Evolutionary conservation across 495 filamentous ascomycete species (phyloP).

Genomic region (Aspergillus steynii): DNA sequence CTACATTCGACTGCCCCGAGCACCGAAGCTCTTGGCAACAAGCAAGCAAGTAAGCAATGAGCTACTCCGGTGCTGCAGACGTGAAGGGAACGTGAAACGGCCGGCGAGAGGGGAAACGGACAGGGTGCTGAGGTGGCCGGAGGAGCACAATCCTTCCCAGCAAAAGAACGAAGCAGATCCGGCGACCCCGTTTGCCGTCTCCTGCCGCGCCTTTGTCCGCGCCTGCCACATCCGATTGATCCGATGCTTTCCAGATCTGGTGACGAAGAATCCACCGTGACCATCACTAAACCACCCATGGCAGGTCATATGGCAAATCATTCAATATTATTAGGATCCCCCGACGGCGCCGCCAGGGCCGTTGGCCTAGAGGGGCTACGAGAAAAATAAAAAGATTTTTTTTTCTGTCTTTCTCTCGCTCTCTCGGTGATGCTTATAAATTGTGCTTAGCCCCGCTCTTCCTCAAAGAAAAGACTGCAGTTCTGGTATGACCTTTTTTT

Average conservation of each 20-base stretch:
- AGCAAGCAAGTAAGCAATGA: not conserved
- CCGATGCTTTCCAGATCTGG: constrained; percentile 26
- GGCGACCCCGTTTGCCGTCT: constrained; percentile 14
- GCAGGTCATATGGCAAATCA: constrained; percentile 28
- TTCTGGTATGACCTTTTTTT: not conserved
- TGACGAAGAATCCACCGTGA: constrained; percentile 24
- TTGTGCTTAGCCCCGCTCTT: constrained; percentile 11
- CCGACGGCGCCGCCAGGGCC: constrained; percentile 12
- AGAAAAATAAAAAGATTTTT: constrained; percentile 11
- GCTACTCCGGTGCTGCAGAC: too few relatives aligned
- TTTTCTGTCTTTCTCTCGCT: not conserved
- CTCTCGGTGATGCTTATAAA: constrained; percentile 23
- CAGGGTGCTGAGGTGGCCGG: not conserved
- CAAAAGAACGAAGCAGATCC: not conserved
- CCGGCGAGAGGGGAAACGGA: too few relatives aligned
- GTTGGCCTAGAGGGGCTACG: constrained; percentile 3
- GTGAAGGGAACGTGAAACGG: not conserved
- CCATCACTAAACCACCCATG: constrained; percentile 22
- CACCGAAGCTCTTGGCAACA: not conserved
- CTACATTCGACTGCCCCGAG: not conserved
- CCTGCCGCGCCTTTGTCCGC: constrained; percentile 10
- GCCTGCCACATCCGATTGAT: constrained; percentile 22
- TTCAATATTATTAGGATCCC: constrained; percentile 20
- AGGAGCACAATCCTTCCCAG: constrained; percentile 1
- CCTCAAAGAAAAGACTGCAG: not conserved